These are phyloP conservation scores for Penicillium hesseltinei DNA, from an alignment of 2,329 filamentous ascomycete species.

Conservation along the genomic window DNA sequence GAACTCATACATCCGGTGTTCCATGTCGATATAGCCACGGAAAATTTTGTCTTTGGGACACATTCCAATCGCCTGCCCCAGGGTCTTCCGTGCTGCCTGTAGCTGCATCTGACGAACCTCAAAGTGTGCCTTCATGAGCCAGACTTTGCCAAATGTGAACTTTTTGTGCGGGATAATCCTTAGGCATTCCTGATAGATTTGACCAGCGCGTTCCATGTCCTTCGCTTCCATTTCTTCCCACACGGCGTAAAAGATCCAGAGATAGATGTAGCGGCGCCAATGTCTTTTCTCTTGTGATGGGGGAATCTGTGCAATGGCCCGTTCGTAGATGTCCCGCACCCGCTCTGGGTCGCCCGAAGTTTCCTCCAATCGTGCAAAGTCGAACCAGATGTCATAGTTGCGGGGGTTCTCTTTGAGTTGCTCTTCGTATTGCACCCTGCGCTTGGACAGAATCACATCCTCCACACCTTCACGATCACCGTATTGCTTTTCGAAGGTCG, in stretches of 20 bases:
- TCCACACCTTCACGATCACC: constrained; percentile 91
- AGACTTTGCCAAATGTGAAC: constrained; percentile 96
- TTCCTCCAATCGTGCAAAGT: constrained; percentile 89
- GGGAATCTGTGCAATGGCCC: constrained; percentile 91
- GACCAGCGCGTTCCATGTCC: constrained; percentile 73
- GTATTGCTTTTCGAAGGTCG: constrained; percentile 97
- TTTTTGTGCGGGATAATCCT: constrained; percentile 89
- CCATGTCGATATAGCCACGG: constrained; percentile 87
- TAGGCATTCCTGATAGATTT: constrained; percentile 88
- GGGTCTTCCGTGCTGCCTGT: constrained; percentile 75
- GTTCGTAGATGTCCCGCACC: constrained; percentile 89
- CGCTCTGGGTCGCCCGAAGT: constrained; percentile 76
- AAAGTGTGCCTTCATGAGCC: constrained; percentile 90
- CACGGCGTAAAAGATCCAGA: constrained; percentile 96
- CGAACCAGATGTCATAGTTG: constrained; percentile 97
- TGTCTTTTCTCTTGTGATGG: constrained; percentile 95
- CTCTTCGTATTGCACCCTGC: constrained; percentile 89
- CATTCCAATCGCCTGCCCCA: constrained; percentile 87
- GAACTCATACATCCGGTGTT: constrained; percentile 93
- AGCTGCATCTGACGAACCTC: constrained; percentile 86
- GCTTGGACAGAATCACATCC: constrained; percentile 91
- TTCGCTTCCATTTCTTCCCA: constrained; percentile 89
- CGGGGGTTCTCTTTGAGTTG: constrained; percentile 90
- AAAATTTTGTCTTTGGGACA: constrained; percentile 96
- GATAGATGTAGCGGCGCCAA: constrained; percentile 95